Evolutionary conservation across 805 yeast species (phyloP), one percentile per base, ranked within the genome.

Genomic region (Candida pseudofarinosa): DNA sequence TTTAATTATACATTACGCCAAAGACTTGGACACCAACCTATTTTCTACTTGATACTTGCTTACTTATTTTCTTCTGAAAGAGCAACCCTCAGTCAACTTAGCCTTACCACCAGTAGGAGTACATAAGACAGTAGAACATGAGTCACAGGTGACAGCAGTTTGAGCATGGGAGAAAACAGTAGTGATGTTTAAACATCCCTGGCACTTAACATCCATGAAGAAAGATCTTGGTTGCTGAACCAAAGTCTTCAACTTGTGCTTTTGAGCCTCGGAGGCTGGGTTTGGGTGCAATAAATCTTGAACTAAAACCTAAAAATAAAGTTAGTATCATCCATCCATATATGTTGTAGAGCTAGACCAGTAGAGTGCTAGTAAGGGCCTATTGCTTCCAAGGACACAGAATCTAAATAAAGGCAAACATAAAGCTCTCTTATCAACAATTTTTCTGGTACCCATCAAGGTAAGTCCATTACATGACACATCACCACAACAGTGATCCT

Each of bases 91-190:
- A 62, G 98, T 89, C 73, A 93, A 83, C 78, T 85, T 89, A 69
- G 98, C 97, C 83, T 93, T 93, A 81, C 99, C 99, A 82, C 99
- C 99, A 59, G 97, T 86, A 72, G 99, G 99, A 68, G 93, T 85
- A 79, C 98, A 90, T 70, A 93, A 85, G 56, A 93, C 97, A 58
- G 97, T 88, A 59, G 98, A 84, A 80, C 99, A 93, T 44, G 95
- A 83, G 69, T 95, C 98, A 83, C 99, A 93, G 67, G 97, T 86
- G 67, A 93, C 99, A 65, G 97, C 98, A 65, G 99, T 93, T 82
- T 93, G 99, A 60, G 99, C 98, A 77, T 93, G 99, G 55, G 98
- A 91, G 86, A 93, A 93, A 59, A 93, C 98, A 61, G 97, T 91
- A 76, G 99, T 89, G 80, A 93, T 93, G 84, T 84, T 86, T 73